A percentile compares a stretch with the other conserved stretches of the same genome.
These are phyloP conservation scores for Olyra latifolia DNA, from an alignment of 176 grass and related monocot genomes.

Conservation along the genomic window DNA sequence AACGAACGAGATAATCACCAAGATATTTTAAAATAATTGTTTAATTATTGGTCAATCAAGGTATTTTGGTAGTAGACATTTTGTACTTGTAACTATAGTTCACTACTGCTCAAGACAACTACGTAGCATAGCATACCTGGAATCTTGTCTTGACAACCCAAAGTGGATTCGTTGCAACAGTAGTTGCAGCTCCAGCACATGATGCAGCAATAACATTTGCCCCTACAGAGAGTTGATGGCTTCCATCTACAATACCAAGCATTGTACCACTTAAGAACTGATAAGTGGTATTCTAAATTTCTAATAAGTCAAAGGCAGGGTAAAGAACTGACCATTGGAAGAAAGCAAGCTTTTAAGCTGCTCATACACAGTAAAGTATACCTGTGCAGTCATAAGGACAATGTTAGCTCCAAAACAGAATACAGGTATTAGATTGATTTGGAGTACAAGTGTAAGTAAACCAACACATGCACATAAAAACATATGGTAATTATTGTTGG, in stretches of 20 bases:
- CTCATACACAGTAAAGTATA: conserved; percentile 96
- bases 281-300: not conserved
- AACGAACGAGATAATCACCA: not conserved
- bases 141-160: conserved; percentile 99
- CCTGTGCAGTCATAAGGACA: conserved; percentile 39
- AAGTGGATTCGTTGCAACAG: conserved; percentile 85
- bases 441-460: not conserved
- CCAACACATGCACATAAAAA: not conserved
- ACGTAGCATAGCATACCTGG: conserved; percentile 57
- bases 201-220: conserved; percentile 91
- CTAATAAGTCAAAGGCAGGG: conserved; percentile 15
- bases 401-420: conserved; percentile 26
- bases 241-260: conserved; percentile 66
- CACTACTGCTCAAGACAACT: conserved; percentile 1
- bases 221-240: conserved; percentile 68
- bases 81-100: conserved; percentile 7
- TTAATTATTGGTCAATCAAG: not conserved
- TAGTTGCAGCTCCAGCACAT: conserved; percentile 95
- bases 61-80: not conserved
- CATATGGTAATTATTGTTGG: not conserved
- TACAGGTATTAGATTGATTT: not conserved
- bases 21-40: not conserved
- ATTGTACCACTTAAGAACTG: conserved; percentile 15
- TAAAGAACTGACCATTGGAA: conserved; percentile 69
- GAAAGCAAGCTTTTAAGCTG: conserved; percentile 80